Evolutionary conservation across 495 filamentous ascomycete species (phyloP).

Genomic region (Aspergillus cristatus): DNA sequence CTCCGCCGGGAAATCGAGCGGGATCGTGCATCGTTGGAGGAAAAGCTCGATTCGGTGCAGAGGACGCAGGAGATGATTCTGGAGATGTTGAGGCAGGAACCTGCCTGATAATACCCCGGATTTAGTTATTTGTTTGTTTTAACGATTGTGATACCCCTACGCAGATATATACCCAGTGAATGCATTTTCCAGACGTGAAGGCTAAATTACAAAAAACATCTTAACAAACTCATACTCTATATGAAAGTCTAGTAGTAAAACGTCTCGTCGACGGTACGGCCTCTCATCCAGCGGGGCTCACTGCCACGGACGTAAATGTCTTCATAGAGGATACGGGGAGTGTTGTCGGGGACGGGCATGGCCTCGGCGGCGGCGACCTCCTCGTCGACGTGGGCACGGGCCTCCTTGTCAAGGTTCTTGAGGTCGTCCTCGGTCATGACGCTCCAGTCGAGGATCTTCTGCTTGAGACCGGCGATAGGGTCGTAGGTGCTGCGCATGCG

Average conservation of each 20-base stretch:
- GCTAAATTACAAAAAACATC: constrained; percentile 26
- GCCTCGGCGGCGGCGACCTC: constrained; percentile 86
- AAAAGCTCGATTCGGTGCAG: constrained; percentile 33
- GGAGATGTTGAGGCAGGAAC: constrained; percentile 36
- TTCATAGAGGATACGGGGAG: constrained; percentile 76
- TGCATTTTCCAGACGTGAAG: too few species aligned
- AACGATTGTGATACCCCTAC: not conserved
- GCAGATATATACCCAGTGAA: too few species aligned
- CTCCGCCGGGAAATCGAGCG: constrained; percentile 24
- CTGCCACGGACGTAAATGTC: constrained; percentile 91
- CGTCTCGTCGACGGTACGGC: constrained; percentile 85
- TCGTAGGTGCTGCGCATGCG: constrained; percentile 98
- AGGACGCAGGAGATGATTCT: constrained; percentile 38
- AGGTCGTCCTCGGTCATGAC: constrained; percentile 93
- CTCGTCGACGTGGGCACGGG: constrained; percentile 70
- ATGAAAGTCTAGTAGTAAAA: constrained; percentile 61
- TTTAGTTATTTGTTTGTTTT: constrained; percentile 1
- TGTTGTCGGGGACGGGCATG: constrained; percentile 71
- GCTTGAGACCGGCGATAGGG: constrained; percentile 94
- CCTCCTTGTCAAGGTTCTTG: constrained; percentile 89
- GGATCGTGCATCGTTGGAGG: constrained; percentile 23
- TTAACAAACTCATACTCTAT: constrained; percentile 7
- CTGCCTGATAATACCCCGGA: constrained; percentile 16
- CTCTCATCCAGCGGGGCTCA: constrained; percentile 86
- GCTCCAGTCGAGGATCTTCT: constrained; percentile 93